Conservation (phyloP, 139 green algal species). For the Tetradesmus obliquus region DNA sequence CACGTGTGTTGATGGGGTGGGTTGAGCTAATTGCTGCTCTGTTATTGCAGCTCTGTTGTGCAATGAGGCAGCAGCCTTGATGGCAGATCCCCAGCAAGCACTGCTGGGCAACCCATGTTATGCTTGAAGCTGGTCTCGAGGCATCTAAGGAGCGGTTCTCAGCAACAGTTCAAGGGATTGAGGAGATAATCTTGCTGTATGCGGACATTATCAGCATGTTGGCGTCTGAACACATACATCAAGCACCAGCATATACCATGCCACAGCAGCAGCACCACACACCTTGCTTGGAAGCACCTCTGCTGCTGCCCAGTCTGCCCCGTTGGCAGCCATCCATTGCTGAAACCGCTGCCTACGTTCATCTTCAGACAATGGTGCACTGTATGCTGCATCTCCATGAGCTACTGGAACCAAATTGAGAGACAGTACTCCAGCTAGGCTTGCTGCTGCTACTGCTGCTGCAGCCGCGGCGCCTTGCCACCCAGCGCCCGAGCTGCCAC, state of each 20-base stretch:
- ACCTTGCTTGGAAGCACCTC: slow-evolving; percentile 1
- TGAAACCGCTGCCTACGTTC: neutral
- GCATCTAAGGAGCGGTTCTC: no score
- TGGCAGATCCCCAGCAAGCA: neutral
- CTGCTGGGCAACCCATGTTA: neutral
- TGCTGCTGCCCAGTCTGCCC: slow-evolving; percentile 14
- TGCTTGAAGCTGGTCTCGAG: neutral
- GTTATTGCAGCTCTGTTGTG: neutral
- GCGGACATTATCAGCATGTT: no score
- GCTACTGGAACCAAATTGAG: neutral
- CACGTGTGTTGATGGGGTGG: no score
- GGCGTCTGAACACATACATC: no score
- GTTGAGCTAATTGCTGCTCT: no score
- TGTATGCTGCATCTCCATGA: neutral
- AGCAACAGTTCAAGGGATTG: no score
- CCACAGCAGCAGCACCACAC: neutral
- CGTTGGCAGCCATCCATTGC: slow-evolving; percentile 33
- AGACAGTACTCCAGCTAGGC: slow-evolving; percentile 7
- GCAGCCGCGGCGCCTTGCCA: slow-evolving; percentile 16
- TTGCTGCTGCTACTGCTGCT: slow-evolving; percentile 7
- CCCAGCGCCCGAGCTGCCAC: neutral
- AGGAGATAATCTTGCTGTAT: no score
- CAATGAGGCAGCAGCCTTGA: neutral
- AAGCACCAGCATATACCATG: no score
- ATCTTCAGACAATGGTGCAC: neutral